Evolutionary conservation across 352 stramenopile genomes (phyloP).

Genomic region (Phytophthora vignae): DNA sequence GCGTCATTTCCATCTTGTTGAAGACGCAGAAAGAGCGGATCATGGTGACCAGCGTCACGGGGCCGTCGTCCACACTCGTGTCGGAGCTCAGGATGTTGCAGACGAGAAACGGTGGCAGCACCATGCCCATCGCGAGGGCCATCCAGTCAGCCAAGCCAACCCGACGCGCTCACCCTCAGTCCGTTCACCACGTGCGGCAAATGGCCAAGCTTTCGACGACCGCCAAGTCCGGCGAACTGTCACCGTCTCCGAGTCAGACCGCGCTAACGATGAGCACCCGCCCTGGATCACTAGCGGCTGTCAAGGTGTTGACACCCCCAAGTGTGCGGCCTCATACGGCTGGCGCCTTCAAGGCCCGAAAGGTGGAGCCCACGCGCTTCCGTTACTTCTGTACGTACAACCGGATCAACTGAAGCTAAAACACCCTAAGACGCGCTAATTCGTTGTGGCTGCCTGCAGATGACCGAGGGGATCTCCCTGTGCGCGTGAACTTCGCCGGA

Average conservation of each 20-base stretch:
- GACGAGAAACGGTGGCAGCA: conserved; percentile 9
- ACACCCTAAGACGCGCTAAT: not conserved
- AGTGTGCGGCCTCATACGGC: conserved; percentile 54
- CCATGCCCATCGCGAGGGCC: conserved; percentile 48
- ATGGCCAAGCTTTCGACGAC: conserved; percentile 51
- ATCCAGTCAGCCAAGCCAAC: conserved; percentile 51
- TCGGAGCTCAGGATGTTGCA: conserved; percentile 42
- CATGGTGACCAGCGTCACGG: conserved; percentile 13
- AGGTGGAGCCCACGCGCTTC: conserved; percentile 80
- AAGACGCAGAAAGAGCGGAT: conserved; percentile 5
- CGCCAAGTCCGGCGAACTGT: conserved; percentile 41
- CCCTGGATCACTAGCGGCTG: conserved; percentile 20
- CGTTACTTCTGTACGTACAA: conserved; percentile 84
- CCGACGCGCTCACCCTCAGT: conserved; percentile 33
- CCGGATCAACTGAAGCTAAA: not conserved
- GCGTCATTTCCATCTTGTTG: conserved; percentile 27
- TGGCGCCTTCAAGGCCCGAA: conserved; percentile 66
- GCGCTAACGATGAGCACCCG: conserved; percentile 31
- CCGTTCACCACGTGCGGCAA: conserved; percentile 61
- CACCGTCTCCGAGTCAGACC: conserved; percentile 32
- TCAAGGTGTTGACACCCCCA: conserved; percentile 17
- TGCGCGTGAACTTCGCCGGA: conserved; percentile 79
- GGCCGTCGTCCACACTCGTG: conserved; percentile 17
- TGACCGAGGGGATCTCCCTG: conserved; percentile 71
- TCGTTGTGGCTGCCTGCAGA: conserved; percentile 40